These are phyloP conservation scores for Exserohilum turcica DNA, from an alignment of 2,329 filamentous ascomycete genomes.

Conservation along the genomic window DNA sequence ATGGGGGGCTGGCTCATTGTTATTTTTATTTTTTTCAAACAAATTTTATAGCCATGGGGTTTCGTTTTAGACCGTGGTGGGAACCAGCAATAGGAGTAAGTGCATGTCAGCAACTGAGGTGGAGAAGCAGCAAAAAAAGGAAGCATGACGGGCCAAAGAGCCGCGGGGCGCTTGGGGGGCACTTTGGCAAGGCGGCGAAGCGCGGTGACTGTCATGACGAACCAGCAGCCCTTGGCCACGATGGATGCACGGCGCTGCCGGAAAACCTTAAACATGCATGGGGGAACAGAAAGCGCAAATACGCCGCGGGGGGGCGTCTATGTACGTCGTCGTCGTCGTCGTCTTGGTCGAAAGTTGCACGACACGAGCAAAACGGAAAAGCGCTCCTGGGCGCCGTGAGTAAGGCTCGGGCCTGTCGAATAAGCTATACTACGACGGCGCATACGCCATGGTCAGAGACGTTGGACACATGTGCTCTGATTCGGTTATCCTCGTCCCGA, in stretches of 20 bases:
- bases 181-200: constrained; percentile 15
- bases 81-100: background rate
- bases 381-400: constrained; percentile 21
- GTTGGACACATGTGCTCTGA: constrained; percentile 11
- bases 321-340: constrained; percentile 21
- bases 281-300: constrained; percentile 15
- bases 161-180: constrained; percentile 16
- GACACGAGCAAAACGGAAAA: constrained; percentile 13
- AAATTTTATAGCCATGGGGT: background rate
- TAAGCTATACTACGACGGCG: constrained; percentile 19
- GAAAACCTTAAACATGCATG: constrained; percentile 21
- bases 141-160: constrained; percentile 29
- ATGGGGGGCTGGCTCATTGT: background rate
- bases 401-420: constrained; percentile 23
- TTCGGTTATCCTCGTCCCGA: constrained; percentile 10
- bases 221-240: constrained; percentile 10
- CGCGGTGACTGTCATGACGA: constrained; percentile 9
- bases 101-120: background rate
- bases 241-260: constrained; percentile 21
- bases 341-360: constrained; percentile 27
- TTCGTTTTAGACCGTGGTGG: background rate
- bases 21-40: background rate
- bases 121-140: constrained; percentile 1
- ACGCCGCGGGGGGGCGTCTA: background rate
- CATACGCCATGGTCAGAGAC: constrained; percentile 19